A percentile compares a stretch with the other conserved stretches of the same genome.
Conservation (phyloP, 192 early-diverging fungal genomes). For the Rhizophagus clarus region DNA sequence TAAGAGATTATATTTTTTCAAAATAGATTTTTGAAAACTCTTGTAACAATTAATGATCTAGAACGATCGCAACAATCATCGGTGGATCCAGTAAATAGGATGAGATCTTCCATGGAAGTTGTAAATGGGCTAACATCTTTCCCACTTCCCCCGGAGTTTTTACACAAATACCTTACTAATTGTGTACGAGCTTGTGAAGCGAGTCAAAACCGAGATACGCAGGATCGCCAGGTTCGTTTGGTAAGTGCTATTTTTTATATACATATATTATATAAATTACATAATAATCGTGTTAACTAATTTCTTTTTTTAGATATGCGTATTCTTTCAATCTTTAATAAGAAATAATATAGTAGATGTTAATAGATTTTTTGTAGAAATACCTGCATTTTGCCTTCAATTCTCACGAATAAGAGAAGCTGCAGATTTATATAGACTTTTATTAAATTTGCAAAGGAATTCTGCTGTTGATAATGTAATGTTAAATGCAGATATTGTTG, state of each 20-base stretch:
- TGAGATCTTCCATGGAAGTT: constrained; percentile 37
- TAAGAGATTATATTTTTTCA: neutral
- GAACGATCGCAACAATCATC: constrained; percentile 4
- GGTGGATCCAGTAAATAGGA: constrained; percentile 15
- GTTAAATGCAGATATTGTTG: neutral
- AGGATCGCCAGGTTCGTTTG: constrained; percentile 38
- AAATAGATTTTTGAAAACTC: constrained; percentile 26
- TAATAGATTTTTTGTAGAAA: constrained; percentile 31
- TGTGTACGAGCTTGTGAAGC: constrained; percentile 36
- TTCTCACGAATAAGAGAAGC: constrained; percentile 37
- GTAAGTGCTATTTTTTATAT: constrained; percentile 16
- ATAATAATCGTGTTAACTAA: neutral
- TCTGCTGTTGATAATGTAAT: neutral
- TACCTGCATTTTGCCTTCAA: constrained; percentile 38
- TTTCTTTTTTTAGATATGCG: constrained; percentile 33
- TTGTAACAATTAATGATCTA: constrained; percentile 10
- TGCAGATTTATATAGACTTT: constrained; percentile 24
- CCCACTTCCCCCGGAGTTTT: constrained; percentile 30
- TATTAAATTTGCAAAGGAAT: constrained; percentile 1
- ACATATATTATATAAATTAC: neutral
- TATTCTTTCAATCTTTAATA: constrained; percentile 36
- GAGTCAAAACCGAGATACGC: constrained; percentile 31
- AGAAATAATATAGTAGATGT: constrained; percentile 34
- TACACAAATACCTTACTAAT: constrained; percentile 35
- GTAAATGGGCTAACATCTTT: constrained; percentile 25